Conservation (phyloP, 2,329 filamentous ascomycete genomes). For the Myriosclerotinia duriaeana region DNA sequence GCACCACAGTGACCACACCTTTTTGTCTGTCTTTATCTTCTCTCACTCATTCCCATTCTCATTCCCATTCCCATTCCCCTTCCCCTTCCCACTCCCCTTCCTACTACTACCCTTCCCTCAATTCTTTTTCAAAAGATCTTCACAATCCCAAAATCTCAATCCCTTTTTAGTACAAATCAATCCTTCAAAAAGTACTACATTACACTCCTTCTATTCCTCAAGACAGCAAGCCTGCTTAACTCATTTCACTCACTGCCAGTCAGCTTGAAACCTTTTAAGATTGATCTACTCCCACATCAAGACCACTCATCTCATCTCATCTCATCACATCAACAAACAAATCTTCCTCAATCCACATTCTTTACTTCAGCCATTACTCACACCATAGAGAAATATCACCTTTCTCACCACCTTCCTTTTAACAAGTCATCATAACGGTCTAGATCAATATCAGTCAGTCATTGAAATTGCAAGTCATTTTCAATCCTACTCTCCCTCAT, state of each 20-base stretch:
- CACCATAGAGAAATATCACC: constrained; percentile 7
- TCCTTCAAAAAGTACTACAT: constrained; percentile 19
- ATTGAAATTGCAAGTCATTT: constrained; percentile 20
- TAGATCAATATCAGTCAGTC: constrained; percentile 17
- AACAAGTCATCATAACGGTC: not conserved
- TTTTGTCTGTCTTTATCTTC: too few relatives aligned
- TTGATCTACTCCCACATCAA: not conserved
- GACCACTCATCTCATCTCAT: not conserved
- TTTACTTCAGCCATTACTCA: constrained; percentile 5
- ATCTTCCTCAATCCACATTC: constrained; percentile 15
- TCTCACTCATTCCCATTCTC: not conserved
- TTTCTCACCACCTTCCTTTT: constrained; percentile 24
- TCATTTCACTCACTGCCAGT: constrained; percentile 11
- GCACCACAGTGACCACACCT: not conserved
- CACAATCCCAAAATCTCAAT: not conserved
- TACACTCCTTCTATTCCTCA: constrained; percentile 18
- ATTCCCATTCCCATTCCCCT: not conserved
- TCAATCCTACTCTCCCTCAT: constrained; percentile 20
- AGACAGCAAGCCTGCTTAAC: constrained; percentile 18
- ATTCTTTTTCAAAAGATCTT: not conserved
- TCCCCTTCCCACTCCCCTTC: not conserved
- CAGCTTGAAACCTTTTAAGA: constrained; percentile 21
- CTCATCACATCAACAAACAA: not conserved
- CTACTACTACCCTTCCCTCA: not conserved
- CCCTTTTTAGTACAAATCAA: constrained; percentile 2